These are phyloP conservation scores for Multifurca ochricompacta DNA, from an alignment of 768 basidiomycete genomes.

Conservation along the genomic window DNA sequence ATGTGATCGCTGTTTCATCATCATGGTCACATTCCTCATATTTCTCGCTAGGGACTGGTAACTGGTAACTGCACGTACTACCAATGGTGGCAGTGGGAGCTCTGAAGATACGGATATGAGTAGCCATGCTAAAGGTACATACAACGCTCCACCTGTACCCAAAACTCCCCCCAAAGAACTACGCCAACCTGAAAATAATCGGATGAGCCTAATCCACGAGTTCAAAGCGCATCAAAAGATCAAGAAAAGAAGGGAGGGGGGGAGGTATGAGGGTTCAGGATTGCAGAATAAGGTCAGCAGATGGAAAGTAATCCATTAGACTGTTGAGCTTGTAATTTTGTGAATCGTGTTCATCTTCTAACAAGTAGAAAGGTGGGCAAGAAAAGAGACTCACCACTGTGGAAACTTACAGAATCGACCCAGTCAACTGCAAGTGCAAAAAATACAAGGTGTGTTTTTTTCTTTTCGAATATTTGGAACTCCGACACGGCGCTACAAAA, in stretches of 20 bases:
- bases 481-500: too few species aligned
- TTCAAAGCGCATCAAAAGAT: background rate
- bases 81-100: too few species aligned
- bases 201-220: background rate
- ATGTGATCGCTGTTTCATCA: too few species aligned
- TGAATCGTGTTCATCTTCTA: conserved; percentile 32
- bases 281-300: conserved; percentile 38
- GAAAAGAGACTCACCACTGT: conserved; percentile 2
- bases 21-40: too few species aligned
- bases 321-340: conserved; percentile 43
- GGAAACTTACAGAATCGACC: too few species aligned
- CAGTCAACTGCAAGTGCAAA: background rate
- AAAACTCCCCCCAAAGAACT: too few species aligned
- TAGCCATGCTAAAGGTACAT: too few species aligned
- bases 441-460: background rate
- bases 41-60: too few species aligned
- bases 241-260: background rate
- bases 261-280: conserved; percentile 38
- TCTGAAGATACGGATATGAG: too few species aligned
- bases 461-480: too few species aligned
- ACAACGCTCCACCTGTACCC: too few species aligned
- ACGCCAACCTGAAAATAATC: background rate
- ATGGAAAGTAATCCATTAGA: conserved; percentile 36
- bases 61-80: too few species aligned
- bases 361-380: background rate